Conservation (phyloP, 148 eudicot genomes). For the Rheum nobile region DNA sequence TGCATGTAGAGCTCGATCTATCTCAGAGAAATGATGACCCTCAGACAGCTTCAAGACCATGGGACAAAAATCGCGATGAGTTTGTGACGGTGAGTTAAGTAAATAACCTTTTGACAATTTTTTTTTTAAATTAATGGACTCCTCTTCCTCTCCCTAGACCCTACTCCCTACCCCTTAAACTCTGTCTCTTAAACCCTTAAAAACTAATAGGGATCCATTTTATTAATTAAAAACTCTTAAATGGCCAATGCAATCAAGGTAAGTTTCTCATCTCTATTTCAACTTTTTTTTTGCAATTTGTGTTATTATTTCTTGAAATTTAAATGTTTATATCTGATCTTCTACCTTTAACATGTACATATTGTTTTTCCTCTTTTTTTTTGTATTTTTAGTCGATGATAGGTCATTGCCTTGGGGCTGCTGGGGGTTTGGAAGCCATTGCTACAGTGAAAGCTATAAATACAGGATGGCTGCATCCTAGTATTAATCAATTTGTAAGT, state of each 20-base stretch:
- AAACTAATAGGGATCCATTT: too few species aligned
- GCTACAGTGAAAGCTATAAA: slow-evolving; percentile 72
- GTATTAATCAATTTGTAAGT: slow-evolving; percentile 79
- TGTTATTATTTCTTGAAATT: background rate
- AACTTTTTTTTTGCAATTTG: background rate
- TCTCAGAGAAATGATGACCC: slow-evolving; percentile 92
- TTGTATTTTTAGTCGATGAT: slow-evolving; percentile 53
- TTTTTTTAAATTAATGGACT: too few species aligned
- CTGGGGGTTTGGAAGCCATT: slow-evolving; percentile 95
- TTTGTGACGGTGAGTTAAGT: slow-evolving; percentile 92
- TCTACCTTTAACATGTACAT: background rate
- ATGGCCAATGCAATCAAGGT: too few species aligned
- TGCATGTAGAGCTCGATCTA: too few species aligned
- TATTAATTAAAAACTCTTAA: too few species aligned
- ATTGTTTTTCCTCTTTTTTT: background rate
- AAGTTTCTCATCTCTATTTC: background rate
- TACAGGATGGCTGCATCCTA: slow-evolving; percentile 90
- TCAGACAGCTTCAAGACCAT: slow-evolving; percentile 81
- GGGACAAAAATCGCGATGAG: slow-evolving; percentile 91
- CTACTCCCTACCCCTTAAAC: too few species aligned
- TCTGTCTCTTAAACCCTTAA: too few species aligned
- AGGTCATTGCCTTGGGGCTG: slow-evolving; percentile 95
- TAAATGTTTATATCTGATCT: background rate
- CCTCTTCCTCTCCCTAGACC: too few species aligned
- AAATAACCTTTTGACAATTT: too few species aligned